Evolutionary conservation across 441 rosid species (phyloP).

Genomic region (Pelargonium citronellum): DNA sequence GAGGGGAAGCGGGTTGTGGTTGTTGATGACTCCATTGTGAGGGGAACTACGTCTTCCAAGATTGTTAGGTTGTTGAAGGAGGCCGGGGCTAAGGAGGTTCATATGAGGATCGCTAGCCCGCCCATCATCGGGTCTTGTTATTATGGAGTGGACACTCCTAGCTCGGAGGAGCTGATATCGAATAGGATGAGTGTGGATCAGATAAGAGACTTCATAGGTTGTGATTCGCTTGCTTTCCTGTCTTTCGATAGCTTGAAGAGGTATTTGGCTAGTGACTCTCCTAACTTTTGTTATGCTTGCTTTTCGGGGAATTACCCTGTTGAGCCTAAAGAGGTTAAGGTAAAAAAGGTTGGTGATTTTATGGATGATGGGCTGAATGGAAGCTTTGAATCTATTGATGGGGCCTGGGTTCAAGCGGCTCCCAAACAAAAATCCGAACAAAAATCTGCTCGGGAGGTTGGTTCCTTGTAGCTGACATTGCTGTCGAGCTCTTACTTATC

Average conservation of each 20-base stretch:
- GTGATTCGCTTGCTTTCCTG: background rate
- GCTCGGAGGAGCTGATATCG: background rate
- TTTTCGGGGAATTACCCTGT: background rate
- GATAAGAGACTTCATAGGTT: background rate
- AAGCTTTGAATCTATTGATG: background rate
- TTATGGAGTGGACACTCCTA: background rate
- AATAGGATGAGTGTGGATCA: background rate
- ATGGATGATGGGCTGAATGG: background rate
- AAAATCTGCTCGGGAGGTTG: background rate
- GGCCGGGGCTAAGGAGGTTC: background rate
- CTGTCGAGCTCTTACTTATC: background rate
- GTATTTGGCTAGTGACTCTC: background rate
- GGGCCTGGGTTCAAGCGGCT: background rate
- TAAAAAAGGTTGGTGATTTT: background rate
- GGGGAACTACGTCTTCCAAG: background rate
- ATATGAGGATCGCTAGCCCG: background rate
- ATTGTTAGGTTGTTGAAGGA: conserved; percentile 1
- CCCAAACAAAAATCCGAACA: background rate
- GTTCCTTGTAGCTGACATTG: background rate
- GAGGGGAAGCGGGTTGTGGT: conserved; percentile 3
- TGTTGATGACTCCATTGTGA: background rate
- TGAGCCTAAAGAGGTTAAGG: background rate
- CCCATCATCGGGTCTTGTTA: background rate
- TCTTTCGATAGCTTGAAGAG: background rate
- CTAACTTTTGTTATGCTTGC: background rate